Base-by-base conservation (phyloP, 768 basidiomycete species). In the Amanita molliuscula region DNA sequence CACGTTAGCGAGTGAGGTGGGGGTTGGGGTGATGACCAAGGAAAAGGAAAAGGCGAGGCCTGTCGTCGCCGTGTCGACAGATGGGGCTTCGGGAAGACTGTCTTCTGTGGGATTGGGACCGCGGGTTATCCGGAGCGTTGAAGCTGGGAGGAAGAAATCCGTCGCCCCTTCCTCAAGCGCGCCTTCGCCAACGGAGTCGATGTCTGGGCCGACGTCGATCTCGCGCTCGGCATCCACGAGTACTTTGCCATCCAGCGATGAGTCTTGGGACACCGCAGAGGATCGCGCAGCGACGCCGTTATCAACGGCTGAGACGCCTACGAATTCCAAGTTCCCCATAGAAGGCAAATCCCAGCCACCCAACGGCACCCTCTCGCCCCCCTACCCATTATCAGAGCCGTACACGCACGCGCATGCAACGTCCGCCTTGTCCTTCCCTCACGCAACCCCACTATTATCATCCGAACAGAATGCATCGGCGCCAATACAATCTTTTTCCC, bases 1-100 rank as follows among this genome's bases (percentile, higher is more conserved):
- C 47, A 77, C 75, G 52, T 62, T 79, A 61, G 63, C 69, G 16
- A 73, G 70, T 47, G 67, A 70, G 52, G 66, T 72, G 33, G 70
- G 70, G 6, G 62, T 71, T 41, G 72, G 71, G 2, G 63, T 71
- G 18, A 55, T 60, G 57, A 61, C 57, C 53, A 51, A 55, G 31
- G 18, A 13, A 28, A 26, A 16, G 18, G 43, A 26, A 21, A 44
- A n/a, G 47, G 51, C 56, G 54, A 56, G 60, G 55, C 56, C 61
- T 55, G 52, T 44, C 8, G 16, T 44, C 7, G 5, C 13, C 51
- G 54, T 41, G 41, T 51, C 40, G 35, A 33, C 40, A 48, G 53
- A 43, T 47, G 52, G 54, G 25, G 23, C 33, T 28, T 48, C 43
- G 49, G 54, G 36, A 41, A 53, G 46, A 35, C 56, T 48, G 44